Evolutionary conservation across 345 rosid genomes (phyloP).

Genomic region (Eucalyptus microcorys): DNA sequence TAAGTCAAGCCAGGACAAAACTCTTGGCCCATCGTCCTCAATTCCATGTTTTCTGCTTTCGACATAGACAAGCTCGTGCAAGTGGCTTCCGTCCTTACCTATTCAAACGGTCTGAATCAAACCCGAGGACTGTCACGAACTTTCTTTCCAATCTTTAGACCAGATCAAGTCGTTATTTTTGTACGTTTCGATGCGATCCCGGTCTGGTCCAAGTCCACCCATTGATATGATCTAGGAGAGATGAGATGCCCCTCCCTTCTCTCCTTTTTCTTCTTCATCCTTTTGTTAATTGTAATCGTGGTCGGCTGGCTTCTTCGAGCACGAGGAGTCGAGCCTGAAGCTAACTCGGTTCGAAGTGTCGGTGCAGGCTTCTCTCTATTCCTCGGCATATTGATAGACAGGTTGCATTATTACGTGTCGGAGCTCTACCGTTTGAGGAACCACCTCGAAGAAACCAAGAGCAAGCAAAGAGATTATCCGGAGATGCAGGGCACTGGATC

Average conservation of each 20-base stretch:
- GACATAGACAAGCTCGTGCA: not conserved
- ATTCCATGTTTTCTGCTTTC: not conserved
- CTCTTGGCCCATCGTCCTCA: not conserved
- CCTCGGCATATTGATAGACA: not conserved
- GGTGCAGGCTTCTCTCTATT: slow-evolving; percentile 18
- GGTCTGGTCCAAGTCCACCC: not conserved
- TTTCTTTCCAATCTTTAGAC: not conserved
- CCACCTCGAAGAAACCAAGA: not conserved
- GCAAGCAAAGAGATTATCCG: not conserved
- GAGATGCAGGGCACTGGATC: not conserved
- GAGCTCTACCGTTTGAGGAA: not conserved
- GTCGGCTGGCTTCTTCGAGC: not conserved
- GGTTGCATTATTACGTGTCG: not conserved
- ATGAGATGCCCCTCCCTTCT: not conserved
- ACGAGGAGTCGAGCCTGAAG: not conserved
- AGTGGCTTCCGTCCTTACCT: not conserved
- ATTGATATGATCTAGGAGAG: not conserved
- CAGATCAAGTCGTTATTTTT: not conserved
- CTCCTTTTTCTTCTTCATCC: not conserved
- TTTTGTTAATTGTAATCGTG: not conserved
- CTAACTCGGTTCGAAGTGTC: not conserved
- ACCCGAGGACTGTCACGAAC: not conserved
- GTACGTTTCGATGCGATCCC: not conserved
- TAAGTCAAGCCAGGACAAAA: not conserved
- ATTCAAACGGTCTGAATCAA: not conserved